These are phyloP conservation scores for Zygoascus tannicola DNA, from an alignment of 805 yeast genomes.

Conservation along the genomic window DNA sequence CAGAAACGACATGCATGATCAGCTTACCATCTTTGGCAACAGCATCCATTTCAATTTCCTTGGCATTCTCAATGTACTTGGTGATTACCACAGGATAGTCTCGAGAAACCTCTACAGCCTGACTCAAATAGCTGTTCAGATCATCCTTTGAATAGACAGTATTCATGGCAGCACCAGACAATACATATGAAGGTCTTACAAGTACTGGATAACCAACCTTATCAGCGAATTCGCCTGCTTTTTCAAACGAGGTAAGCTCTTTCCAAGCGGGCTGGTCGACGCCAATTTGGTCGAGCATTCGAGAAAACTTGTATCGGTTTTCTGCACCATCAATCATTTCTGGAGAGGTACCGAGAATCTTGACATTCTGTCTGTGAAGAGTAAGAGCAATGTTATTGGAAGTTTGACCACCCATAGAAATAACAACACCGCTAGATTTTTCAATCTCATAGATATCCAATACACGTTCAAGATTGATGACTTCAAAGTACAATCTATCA, in stretches of 20 bases:
- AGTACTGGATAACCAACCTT: slow-evolving; percentile 88
- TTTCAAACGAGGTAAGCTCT: slow-evolving; percentile 84
- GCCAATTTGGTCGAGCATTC: slow-evolving; percentile 92
- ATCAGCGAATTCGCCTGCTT: slow-evolving; percentile 88
- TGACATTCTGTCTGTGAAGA: slow-evolving; percentile 87
- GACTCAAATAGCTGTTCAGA: slow-evolving; percentile 74
- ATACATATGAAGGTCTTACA: slow-evolving; percentile 94
- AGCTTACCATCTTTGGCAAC: slow-evolving; percentile 92
- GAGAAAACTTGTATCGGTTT: slow-evolving; percentile 93
- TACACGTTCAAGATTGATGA: slow-evolving; percentile 87
- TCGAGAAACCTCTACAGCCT: slow-evolving; percentile 95
- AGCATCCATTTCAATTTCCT: slow-evolving; percentile 98
- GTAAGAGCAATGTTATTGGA: slow-evolving; percentile 93
- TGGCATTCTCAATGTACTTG: slow-evolving; percentile 91
- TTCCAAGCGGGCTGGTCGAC: slow-evolving; percentile 99
- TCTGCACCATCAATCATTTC: slow-evolving; percentile 98
- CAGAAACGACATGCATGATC: slow-evolving; percentile 95
- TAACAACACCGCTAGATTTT: slow-evolving; percentile 81
- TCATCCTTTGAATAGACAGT: slow-evolving; percentile 88
- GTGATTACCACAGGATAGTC: slow-evolving; percentile 97
- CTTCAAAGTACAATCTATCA: slow-evolving; percentile 92
- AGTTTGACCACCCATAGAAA: slow-evolving; percentile 98
- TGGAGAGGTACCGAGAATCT: slow-evolving; percentile 94
- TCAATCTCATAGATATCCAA: slow-evolving; percentile 91
- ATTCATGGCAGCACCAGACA: slow-evolving; percentile 99